phyloP scores from a whole-genome alignment of 176 grass and related monocot genomes.

The Oryza brachyantha region DNA sequence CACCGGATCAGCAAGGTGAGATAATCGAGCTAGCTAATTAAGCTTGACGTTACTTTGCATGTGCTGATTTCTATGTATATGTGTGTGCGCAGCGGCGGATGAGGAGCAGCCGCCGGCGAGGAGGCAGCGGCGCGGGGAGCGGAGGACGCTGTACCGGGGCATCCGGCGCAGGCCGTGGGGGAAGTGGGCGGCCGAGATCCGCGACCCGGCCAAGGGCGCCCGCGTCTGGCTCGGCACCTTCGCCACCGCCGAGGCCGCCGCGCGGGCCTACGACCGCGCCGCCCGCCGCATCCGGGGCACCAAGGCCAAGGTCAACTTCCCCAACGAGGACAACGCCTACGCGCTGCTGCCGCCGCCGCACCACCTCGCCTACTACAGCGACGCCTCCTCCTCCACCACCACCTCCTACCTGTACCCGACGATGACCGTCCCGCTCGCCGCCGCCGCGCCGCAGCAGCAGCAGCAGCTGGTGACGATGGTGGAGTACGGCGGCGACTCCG shows the following conservation, averaged over 20 bases:
- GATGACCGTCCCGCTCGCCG: neutral
- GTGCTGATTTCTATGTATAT: neutral
- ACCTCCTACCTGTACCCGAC: neutral
- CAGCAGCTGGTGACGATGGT: neutral
- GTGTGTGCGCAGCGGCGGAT: neutral
- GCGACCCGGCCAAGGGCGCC: conserved; percentile 60
- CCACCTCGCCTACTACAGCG: neutral
- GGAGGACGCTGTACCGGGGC: conserved; percentile 25
- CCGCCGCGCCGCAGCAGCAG: neutral
- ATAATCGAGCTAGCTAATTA: neutral
- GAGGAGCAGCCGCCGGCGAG: neutral
- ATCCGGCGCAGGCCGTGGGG: conserved; percentile 73
- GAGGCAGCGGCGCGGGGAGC: conserved; percentile 19
- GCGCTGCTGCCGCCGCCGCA: neutral
- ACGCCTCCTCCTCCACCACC: neutral
- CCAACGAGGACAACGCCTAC: conserved; percentile 29
- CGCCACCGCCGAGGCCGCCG: conserved; percentile 56
- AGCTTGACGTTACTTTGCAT: neutral
- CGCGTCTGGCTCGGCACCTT: conserved; percentile 87
- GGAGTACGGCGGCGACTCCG: neutral
- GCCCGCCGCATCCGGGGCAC: conserved; percentile 53
- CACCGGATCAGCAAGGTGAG: conserved; percentile 18
- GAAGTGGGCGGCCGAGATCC: conserved; percentile 85
- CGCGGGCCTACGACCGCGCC: conserved; percentile 57
- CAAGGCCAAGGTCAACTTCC: conserved; percentile 77